Percentiles rank a stretch among this genome's conserved stretches.
These are phyloP conservation scores for Grigorovia humatica DNA, from an alignment of 805 yeast species.

Conservation along the genomic window DNA sequence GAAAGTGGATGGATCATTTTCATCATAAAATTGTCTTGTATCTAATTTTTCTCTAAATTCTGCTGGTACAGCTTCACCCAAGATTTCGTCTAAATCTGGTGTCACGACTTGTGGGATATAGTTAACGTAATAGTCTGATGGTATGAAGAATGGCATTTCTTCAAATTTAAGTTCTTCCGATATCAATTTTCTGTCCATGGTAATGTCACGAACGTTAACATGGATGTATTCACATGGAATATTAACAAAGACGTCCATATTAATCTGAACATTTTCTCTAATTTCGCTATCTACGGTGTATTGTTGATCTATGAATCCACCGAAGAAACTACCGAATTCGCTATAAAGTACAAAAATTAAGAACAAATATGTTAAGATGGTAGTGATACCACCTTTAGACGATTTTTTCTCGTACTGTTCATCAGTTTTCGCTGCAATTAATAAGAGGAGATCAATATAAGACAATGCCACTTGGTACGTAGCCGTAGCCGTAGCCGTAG, in stretches of 20 bases:
- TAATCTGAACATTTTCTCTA: constrained; percentile 50
- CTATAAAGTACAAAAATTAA: constrained; percentile 68
- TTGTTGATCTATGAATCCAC: constrained; percentile 70
- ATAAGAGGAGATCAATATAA: not conserved
- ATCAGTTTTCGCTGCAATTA: constrained; percentile 41
- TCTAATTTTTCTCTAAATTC: constrained; percentile 41
- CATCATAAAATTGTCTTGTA: constrained; percentile 19
- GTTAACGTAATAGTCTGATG: constrained; percentile 38
- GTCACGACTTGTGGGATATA: constrained; percentile 38
- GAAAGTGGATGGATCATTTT: constrained; percentile 8
- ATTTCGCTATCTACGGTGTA: constrained; percentile 62
- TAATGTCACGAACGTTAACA: constrained; percentile 65
- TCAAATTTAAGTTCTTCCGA: constrained; percentile 64
- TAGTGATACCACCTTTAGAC: constrained; percentile 64
- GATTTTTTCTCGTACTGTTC: constrained; percentile 66
- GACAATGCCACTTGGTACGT: not conserved
- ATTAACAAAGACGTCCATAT: constrained; percentile 69
- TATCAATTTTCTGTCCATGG: constrained; percentile 71
- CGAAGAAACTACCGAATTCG: constrained; percentile 74
- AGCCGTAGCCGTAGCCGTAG: too few relatives aligned
- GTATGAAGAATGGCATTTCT: constrained; percentile 49
- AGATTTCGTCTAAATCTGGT: constrained; percentile 56
- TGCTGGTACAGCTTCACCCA: constrained; percentile 57
- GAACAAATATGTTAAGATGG: constrained; percentile 50
- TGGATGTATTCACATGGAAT: constrained; percentile 74